Conservation (phyloP, 345 rosid genomes). For the Clausena lansium region DNA sequence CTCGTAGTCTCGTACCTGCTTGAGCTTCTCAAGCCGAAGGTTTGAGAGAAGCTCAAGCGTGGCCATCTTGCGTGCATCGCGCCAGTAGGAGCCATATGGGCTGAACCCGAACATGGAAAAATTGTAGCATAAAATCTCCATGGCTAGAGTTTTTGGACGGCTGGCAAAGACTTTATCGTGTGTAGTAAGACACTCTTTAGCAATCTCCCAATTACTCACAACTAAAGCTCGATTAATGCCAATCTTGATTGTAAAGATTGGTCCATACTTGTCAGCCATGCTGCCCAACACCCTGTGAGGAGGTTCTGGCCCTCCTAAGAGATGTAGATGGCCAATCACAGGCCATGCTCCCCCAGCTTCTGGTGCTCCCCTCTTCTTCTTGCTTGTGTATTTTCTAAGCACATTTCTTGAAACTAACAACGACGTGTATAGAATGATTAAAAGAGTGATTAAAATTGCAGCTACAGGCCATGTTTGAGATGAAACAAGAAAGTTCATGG, state of each 20-base stretch:
- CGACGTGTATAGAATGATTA: background rate
- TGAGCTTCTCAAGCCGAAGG: background rate
- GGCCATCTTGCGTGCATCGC: background rate
- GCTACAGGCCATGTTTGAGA: background rate
- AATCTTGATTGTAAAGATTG: slow-evolving; percentile 33
- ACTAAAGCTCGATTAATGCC: slow-evolving; percentile 26
- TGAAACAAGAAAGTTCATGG: background rate
- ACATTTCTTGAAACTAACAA: background rate
- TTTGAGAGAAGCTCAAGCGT: background rate
- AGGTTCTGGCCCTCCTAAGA: slow-evolving; percentile 27
- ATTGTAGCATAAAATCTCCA: slow-evolving; percentile 22
- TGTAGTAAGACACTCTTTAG: slow-evolving; percentile 33
- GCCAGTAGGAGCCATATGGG: slow-evolving; percentile 39
- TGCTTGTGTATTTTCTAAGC: background rate
- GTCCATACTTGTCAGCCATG: slow-evolving; percentile 35
- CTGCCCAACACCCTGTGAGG: slow-evolving; percentile 26
- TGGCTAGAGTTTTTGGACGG: slow-evolving; percentile 20
- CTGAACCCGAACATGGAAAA: slow-evolving; percentile 13
- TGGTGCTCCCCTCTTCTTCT: slow-evolving; percentile 11
- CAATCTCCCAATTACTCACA: slow-evolving; percentile 27
- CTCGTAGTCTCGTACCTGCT: background rate
- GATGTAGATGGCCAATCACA: slow-evolving; percentile 39
- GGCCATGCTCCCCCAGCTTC: slow-evolving; percentile 39
- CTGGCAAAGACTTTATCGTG: slow-evolving; percentile 27
- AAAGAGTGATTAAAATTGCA: background rate